These are phyloP conservation scores for Aspergillus amoenus DNA, from an alignment of 2,329 filamentous ascomycete genomes.

Conservation along the genomic window DNA sequence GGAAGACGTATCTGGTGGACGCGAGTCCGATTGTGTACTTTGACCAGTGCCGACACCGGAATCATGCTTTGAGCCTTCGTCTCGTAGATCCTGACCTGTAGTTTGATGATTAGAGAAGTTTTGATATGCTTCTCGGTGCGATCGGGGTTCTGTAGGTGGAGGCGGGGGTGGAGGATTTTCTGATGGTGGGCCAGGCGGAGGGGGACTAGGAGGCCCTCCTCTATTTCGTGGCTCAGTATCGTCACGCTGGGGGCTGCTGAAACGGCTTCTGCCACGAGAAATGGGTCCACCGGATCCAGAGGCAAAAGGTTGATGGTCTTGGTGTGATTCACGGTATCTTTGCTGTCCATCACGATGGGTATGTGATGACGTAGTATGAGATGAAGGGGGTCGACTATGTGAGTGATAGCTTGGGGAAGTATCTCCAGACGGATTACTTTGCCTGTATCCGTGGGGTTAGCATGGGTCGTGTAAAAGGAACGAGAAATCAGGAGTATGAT, in stretches of 20 bases:
- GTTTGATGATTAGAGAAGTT: conserved; percentile 62
- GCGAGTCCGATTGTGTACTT: conserved; percentile 55
- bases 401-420: conserved; percentile 58
- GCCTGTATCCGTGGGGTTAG: conserved; percentile 48
- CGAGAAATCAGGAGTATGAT: neutral
- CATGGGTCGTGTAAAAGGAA: conserved; percentile 21
- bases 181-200: conserved; percentile 36
- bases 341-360: conserved; percentile 54
- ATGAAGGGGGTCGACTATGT: conserved; percentile 52
- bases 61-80: conserved; percentile 55
- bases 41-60: conserved; percentile 40
- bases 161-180: conserved; percentile 30
- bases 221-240: conserved; percentile 56
- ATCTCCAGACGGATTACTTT: conserved; percentile 54
- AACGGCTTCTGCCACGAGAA: conserved; percentile 58
- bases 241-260: conserved; percentile 72
- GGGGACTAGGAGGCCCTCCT: conserved; percentile 44
- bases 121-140: conserved; percentile 46
- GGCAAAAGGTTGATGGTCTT: conserved; percentile 46
- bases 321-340: conserved; percentile 62
- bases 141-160: conserved; percentile 35
- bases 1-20: conserved; percentile 56
- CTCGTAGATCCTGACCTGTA: conserved; percentile 61
- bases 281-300: conserved; percentile 47
- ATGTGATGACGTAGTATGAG: conserved; percentile 57